Conservation (phyloP, 768 basidiomycete species). For the Rhodosporidiobolus odoratus region DNA sequence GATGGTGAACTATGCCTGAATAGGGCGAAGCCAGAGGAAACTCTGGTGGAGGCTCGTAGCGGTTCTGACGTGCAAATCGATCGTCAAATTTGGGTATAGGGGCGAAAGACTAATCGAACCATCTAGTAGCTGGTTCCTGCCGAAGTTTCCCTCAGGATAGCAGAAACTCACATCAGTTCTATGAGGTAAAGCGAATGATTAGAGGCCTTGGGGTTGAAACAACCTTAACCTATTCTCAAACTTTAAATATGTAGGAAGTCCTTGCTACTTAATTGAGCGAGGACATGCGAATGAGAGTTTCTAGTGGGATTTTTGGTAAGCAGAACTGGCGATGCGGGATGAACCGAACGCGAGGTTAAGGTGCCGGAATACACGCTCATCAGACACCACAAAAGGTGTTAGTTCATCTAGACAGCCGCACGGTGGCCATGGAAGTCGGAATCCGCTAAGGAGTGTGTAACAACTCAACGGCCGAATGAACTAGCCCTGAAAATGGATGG, state of each 20-base stretch:
- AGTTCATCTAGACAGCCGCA: constrained; percentile 84
- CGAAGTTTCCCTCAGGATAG: constrained; percentile 79
- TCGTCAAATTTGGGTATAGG: constrained; percentile 93
- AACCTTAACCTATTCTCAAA: constrained; percentile 78
- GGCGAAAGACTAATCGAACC: constrained; percentile 94
- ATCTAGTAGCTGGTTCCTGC: constrained; percentile 89
- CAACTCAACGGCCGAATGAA: constrained; percentile 86
- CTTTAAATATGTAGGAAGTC: constrained; percentile 62
- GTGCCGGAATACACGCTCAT: constrained; percentile 65
- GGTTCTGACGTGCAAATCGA: constrained; percentile 95
- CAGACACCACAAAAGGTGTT: constrained; percentile 80
- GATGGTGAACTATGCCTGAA: constrained; percentile 85
- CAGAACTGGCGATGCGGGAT: constrained; percentile 68
- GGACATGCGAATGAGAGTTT: constrained; percentile 58
- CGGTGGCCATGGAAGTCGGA: constrained; percentile 81
- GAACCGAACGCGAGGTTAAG: constrained; percentile 70
- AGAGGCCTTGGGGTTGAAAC: constrained; percentile 83
- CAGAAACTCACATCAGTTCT: constrained; percentile 59
- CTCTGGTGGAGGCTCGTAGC: constrained; percentile 93
- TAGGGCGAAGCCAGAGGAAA: constrained; percentile 91
- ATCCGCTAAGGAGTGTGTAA: constrained; percentile 81
- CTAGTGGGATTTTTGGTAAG: constrained; percentile 70
- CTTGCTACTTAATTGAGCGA: constrained; percentile 54
- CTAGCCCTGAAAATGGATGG: constrained; percentile 88
- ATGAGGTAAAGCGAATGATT: constrained; percentile 69